Conservation (phyloP, 768 basidiomycete species). For the Termitomyces sp. region DNA sequence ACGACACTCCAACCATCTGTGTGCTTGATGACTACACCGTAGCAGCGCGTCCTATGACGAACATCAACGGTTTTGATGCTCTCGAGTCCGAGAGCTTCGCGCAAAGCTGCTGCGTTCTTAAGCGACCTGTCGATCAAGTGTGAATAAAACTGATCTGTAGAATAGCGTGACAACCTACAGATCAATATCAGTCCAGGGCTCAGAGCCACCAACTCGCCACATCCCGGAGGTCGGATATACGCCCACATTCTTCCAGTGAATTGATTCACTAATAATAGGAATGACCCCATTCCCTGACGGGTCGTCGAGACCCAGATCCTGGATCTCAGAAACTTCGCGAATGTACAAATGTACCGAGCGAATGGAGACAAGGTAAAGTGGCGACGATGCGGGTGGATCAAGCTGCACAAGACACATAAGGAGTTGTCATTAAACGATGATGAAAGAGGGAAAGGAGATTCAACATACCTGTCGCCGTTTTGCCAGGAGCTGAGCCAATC, state of each 20-base stretch:
- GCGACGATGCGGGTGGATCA: constrained; percentile 49
- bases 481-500: constrained; percentile 66
- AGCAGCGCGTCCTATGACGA: constrained; percentile 65
- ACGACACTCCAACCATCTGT: constrained; percentile 70
- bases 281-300: constrained; percentile 44
- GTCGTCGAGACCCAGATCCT: constrained; percentile 60
- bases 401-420: constrained; percentile 41
- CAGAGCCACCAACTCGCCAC: constrained; percentile 38
- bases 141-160: neutral
- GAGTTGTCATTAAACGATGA: neutral
- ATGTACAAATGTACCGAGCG: constrained; percentile 59
- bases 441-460: neutral
- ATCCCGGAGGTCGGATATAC: constrained; percentile 31
- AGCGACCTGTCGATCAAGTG: constrained; percentile 33
- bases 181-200: constrained; percentile 39
- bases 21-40: constrained; percentile 66
- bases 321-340: constrained; percentile 63
- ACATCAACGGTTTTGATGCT: constrained; percentile 68
- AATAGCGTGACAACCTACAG: constrained; percentile 21
- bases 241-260: constrained; percentile 40
- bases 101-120: constrained; percentile 37
- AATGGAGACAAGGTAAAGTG: constrained; percentile 67
- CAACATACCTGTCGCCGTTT: constrained; percentile 57
- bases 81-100: constrained; percentile 47
- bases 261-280: constrained; percentile 47